Base-by-base conservation (phyloP, 176 grass and related monocot species). In the Cymbopogon citratus region DNA sequence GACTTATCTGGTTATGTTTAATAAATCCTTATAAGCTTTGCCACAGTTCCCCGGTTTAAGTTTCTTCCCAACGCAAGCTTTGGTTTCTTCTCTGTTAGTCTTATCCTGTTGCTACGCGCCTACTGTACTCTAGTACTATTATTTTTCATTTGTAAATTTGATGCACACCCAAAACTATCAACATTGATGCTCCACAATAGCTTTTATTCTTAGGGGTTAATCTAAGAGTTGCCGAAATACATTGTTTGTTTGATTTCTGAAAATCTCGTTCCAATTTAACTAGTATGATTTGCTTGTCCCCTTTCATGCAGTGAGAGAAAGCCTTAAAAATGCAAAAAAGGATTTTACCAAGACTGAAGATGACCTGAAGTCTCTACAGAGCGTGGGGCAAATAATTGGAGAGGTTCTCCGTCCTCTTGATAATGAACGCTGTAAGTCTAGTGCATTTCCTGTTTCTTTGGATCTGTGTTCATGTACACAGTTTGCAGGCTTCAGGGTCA, bases 401-500 rank as follows among this genome's bases (percentile, higher is more conserved):
- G 96, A 99, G 83, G 93, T 99, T 88, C 96, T 99, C 29, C 89
- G 96, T 11, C 96, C 96, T 74, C 96, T 99, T 81, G 96, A 99
- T 69, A 99, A 91, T 76, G 96, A 99, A 45, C 87, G 93, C 24
- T 90, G 96, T 99, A 72, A 91, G 96, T 93, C 57, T 59, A 51
- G n/a, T 59, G 18, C 39, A 59, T 69, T 63, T 75, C 13, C 5
- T 62, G 12, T 80, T 9, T 52, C 56, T 56, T 25, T 77, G 66
- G 2, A 66, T 61, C 3, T 67, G 2, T 39, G 13, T 19, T 59
- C 18, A 11, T 19, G 16, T 24, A 4, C 12, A 27, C 49, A 84
- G 11, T 66, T 12, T 12, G 39, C 56, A 78, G 5, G 52, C 13
- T 67, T 76, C 34, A 7, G 21, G 46, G 44, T 25, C 19, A 16